phyloP scores from a whole-genome alignment of 129 eudicot species.

The Cynara cardunculus region DNA sequence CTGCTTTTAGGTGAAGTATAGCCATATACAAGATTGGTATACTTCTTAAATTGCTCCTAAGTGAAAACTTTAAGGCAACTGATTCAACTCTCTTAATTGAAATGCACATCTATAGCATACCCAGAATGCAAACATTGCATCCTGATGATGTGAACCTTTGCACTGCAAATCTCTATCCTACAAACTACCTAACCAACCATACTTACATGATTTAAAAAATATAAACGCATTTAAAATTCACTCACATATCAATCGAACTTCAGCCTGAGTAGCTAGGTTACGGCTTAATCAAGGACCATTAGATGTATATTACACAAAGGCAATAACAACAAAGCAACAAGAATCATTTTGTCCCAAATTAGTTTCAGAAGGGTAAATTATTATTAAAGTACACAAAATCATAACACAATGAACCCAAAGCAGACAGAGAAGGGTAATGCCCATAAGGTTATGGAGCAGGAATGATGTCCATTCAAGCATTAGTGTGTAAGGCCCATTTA shows the following conservation, averaged over 20 bases:
- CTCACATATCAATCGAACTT: neutral
- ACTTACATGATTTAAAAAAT: neutral
- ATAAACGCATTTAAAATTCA: neutral
- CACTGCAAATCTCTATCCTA: neutral
- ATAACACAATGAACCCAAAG: neutral
- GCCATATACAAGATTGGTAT: neutral
- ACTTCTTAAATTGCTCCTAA: neutral
- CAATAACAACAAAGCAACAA: neutral
- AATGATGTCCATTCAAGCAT: neutral
- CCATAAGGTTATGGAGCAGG: neutral
- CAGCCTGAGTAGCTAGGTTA: neutral
- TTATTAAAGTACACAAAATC: neutral
- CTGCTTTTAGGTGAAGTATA: neutral
- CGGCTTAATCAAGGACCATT: neutral
- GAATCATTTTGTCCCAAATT: neutral
- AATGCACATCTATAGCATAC: neutral
- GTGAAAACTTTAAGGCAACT: neutral
- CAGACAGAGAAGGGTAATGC: neutral
- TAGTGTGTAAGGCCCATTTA: neutral
- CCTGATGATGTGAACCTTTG: neutral
- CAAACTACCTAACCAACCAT: neutral
- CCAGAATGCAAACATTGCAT: neutral
- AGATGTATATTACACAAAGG: neutral
- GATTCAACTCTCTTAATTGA: neutral
- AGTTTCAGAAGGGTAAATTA: neutral